Percentiles rank a stretch among this genome's conserved stretches.
phyloP scores from a whole-genome alignment of 2,329 filamentous ascomycete species.

The Cladosporium oxysporum region DNA sequence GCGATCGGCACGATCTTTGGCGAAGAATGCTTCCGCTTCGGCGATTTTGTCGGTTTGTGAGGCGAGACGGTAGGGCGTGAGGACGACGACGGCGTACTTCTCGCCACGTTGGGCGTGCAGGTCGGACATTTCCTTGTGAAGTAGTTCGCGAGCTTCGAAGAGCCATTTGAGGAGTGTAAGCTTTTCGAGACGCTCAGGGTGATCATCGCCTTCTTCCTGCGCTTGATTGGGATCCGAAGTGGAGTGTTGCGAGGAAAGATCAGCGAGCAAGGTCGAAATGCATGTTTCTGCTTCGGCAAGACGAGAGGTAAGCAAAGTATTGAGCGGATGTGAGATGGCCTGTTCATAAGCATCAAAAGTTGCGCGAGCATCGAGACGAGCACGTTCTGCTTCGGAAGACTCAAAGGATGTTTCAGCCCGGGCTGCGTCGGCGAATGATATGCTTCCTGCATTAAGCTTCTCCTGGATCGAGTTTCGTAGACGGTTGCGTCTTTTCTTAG shows the following conservation, averaged over 20 bases:
- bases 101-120: conserved; percentile 78
- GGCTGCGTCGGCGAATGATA: conserved; percentile 78
- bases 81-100: conserved; percentile 79
- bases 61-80: conserved; percentile 73
- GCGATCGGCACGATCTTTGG: conserved; percentile 70
- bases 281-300: conserved; percentile 72
- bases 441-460: conserved; percentile 74
- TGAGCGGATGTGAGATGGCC: conserved; percentile 78
- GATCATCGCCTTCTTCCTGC: conserved; percentile 92
- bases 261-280: conserved; percentile 73
- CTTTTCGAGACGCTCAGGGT: conserved; percentile 91
- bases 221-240: conserved; percentile 74
- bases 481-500: conserved; percentile 33
- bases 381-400: conserved; percentile 66
- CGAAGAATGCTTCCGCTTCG: conserved; percentile 80
- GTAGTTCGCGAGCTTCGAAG: conserved; percentile 85
- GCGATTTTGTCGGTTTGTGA: conserved; percentile 77
- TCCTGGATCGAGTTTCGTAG: conserved; percentile 64
- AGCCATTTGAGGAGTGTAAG: conserved; percentile 95
- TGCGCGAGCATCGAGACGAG: conserved; percentile 72
- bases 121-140: conserved; percentile 84
- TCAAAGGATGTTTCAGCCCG: conserved; percentile 74
- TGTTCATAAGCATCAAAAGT: conserved; percentile 85
- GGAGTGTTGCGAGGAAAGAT: conserved; percentile 71
- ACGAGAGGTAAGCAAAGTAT: conserved; percentile 74